Base-by-base conservation (phyloP, 78 protist genomes). In the Speleostelium caveatum region DNA sequence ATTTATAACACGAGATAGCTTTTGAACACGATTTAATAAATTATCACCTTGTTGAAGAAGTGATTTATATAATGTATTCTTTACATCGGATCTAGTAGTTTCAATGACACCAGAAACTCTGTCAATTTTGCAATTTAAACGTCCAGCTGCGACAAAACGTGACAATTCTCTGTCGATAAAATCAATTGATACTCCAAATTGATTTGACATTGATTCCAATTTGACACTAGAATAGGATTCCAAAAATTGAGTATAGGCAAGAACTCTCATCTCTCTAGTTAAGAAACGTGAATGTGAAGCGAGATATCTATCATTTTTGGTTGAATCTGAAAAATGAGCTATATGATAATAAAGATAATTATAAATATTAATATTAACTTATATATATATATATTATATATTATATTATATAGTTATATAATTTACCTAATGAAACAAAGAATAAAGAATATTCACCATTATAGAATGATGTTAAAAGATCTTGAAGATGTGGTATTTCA, bases 11-110 rank as follows among this genome's bases (percentile, higher is more conserved):
- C 98, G 95, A 30, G 98, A 73, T 66, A 98, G 94, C 86, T 97
- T 97, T 79, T 97, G 99, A 26, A 98, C 49, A 35, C 99, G 91
- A 80, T 96, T 97, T 76, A 97, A 96, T 33, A 98, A 94, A 49
- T 86, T 69, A 42, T 98, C 99, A 32, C 99, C 98, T 61, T 96
- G 95, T 93, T 96, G 76, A 51, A 91, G 77, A n/a, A 62, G 63
- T 24, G 61, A 26, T 78, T 95, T 96, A 91, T 97, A 98, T 63
- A 86, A 93, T 22, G 94, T 61, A 51, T 96, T 97, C 61, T 78
- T 87, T n/a, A 26, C 16, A 94, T 98, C 97, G 12, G 96, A 95
- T 33, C 99, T 97, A 35, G 92, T 96, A 14, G 99, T 96, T 61
- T 83, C 96, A 56, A 98, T 88, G 30, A 93, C 92, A 49, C 98